A percentile compares a stretch with the other conserved stretches of the same genome.
Conservation (phyloP, 768 basidiomycete genomes). For the Collybia nuda region DNA sequence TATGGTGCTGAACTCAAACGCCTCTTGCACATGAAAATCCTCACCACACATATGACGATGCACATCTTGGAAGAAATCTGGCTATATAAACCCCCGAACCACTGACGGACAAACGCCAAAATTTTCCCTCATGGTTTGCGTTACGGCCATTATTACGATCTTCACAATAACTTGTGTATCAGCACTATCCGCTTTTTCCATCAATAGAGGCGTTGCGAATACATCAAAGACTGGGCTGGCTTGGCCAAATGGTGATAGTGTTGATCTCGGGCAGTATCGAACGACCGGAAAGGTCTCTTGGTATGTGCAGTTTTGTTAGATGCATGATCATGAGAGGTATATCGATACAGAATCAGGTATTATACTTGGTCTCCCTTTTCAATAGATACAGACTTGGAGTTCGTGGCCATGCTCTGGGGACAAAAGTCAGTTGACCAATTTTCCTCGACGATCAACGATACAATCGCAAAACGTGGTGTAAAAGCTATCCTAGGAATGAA, state of each 20-base stretch:
- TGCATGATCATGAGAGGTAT: no score
- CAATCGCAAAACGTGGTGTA: constrained; percentile 33
- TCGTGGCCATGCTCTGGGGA: constrained; percentile 61
- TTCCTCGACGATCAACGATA: constrained; percentile 36
- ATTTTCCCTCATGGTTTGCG: neutral
- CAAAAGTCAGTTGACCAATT: constrained; percentile 35
- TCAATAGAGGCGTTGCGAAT: constrained; percentile 22
- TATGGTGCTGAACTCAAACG: no score
- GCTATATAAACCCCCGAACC: no score
- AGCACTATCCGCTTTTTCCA: neutral
- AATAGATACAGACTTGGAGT: constrained; percentile 41
- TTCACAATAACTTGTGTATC: neutral
- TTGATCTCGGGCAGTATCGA: constrained; percentile 42
- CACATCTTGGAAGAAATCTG: no score
- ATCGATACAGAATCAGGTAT: constrained; percentile 32
- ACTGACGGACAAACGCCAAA: no score
- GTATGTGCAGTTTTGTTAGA: constrained; percentile 24
- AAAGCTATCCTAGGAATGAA: constrained; percentile 53
- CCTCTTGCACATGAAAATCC: no score
- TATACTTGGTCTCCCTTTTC: constrained; percentile 48
- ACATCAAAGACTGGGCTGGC: constrained; percentile 49
- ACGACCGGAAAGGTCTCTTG: constrained; percentile 49
- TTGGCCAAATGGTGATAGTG: constrained; percentile 44
- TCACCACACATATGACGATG: no score
- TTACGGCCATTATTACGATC: no score